A percentile compares a stretch with the other conserved stretches of the same genome.
Conservation (phyloP, 441 rosid species). For the Populus hybrid region DNA sequence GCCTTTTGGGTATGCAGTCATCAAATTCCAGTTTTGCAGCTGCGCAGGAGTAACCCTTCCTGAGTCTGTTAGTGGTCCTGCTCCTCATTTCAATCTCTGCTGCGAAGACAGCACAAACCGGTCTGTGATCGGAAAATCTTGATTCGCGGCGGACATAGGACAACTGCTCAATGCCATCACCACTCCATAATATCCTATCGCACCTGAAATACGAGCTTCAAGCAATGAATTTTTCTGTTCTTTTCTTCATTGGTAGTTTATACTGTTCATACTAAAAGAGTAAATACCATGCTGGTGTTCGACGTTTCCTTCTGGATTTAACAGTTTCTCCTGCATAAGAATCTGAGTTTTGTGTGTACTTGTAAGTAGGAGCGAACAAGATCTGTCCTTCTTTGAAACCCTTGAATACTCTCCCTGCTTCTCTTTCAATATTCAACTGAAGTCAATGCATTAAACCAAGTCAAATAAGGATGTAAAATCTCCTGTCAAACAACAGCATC, state of each 20-base stretch:
- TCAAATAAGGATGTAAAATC: neutral
- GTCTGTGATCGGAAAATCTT: conserved; percentile 88
- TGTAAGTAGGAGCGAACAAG: conserved; percentile 83
- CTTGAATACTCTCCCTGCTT: conserved; percentile 72
- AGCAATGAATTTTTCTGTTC: too few species aligned
- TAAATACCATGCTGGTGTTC: conserved; percentile 92
- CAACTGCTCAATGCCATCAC: conserved; percentile 70
- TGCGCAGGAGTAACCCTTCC: conserved; percentile 69
- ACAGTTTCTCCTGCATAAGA: conserved; percentile 80
- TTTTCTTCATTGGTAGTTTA: neutral
- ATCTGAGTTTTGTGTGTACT: conserved; percentile 78
- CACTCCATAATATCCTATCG: conserved; percentile 83
- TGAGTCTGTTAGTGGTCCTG: conserved; percentile 37
- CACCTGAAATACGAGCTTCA: conserved; percentile 50
- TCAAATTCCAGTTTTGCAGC: conserved; percentile 42
- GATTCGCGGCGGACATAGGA: conserved; percentile 76
- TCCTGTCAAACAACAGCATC: neutral
- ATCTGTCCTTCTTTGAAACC: conserved; percentile 77
- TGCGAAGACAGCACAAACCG: conserved; percentile 74
- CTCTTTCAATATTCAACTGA: conserved; percentile 79
- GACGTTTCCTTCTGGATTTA: conserved; percentile 85
- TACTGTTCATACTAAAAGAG: neutral
- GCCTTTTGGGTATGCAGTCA: conserved; percentile 61
- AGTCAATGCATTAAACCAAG: conserved; percentile 2
- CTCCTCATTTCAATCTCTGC: conserved; percentile 60